phyloP scores from a whole-genome alignment of 306 rosid species.

The Cucumis melo region DNA sequence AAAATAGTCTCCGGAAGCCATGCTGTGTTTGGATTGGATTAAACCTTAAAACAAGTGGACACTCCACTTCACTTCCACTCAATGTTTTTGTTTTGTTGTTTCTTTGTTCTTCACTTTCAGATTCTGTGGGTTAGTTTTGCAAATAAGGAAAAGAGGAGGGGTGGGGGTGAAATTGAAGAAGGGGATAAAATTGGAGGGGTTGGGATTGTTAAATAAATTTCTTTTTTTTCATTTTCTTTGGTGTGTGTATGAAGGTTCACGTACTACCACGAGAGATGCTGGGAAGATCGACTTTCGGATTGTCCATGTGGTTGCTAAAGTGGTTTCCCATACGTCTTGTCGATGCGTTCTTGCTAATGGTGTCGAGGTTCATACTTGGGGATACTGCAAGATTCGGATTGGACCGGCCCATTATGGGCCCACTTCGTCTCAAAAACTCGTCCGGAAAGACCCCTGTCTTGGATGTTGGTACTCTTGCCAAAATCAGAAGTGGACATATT shows the following conservation, averaged over 20 bases:
- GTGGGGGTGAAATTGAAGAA: not conserved
- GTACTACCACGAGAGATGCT: conserved; percentile 95
- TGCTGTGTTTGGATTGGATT: not conserved
- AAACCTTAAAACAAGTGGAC: conserved; percentile 8
- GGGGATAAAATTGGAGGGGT: not conserved
- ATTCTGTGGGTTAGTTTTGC: not conserved
- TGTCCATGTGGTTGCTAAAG: conserved; percentile 96
- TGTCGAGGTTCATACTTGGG: conserved; percentile 71
- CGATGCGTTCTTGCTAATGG: conserved; percentile 51
- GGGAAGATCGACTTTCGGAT: conserved; percentile 98
- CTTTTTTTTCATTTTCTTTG: not conserved
- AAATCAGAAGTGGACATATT: conserved; percentile 74
- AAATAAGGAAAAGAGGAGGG: not conserved
- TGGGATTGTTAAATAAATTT: not conserved
- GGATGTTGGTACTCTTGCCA: conserved; percentile 91
- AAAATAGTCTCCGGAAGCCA: not conserved
- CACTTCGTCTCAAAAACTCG: conserved; percentile 73
- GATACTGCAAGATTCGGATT: conserved; percentile 71
- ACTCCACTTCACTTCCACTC: not conserved
- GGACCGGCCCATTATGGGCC: conserved; percentile 83
- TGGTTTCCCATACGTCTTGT: conserved; percentile 80
- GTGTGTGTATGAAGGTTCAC: conserved; percentile 50
- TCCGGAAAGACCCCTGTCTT: conserved; percentile 95
- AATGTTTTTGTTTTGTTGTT: not conserved
- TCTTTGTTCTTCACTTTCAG: not conserved